Evolutionary conservation across 805 yeast genomes (phyloP), one percentile per base, ranked within the genome.

Genomic region (Metschnikowia noctiluminum): DNA sequence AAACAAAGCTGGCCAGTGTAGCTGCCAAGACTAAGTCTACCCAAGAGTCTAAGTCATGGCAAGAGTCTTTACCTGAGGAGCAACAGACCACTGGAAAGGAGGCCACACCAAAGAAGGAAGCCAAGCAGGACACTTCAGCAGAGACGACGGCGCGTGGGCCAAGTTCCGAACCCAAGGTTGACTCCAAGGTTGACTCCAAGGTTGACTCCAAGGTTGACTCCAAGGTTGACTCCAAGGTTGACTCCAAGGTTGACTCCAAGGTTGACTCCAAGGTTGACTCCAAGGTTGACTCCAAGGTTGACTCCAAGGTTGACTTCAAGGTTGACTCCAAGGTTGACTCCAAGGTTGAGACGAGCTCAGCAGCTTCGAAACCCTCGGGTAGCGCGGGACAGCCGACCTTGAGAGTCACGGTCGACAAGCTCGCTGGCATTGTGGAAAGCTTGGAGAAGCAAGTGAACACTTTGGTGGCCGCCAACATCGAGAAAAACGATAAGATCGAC

Each of bases 331-430:
- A 38, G 35, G 15, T 16, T 3, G 46, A 44, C 28, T 9, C 36
- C 1, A 36, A 62, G 51, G 32, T 43, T 59, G 10, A 46, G 48
- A 2, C 9, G 21, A 3, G 7, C 16, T 10, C 40, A 37, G 38
- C 43, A 30, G 49, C 38, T 31, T 30, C 51, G 53, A 43, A 30
- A 42, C 3, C 11, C 13, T 31, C 54, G 4, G 8, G 45, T 1
- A 27, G 38, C n/a, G 47, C 54, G 2, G 53, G 49, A 7, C 45
- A 42, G 13, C 76, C 86, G 31, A 86, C 90, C 0, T 72, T 87
- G 51, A 85, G 85, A 59, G 85, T 80, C 9, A 81, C 89, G 1
- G 84, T 87, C 31, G 92, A 85, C 54, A 84, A 78, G 53, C 70
- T 87, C 46, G 80, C 86, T 6, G 50, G 68, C 2, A 65, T 87